These are phyloP conservation scores for Diatrype stigma DNA, from an alignment of 2,329 filamentous ascomycete genomes.

Conservation along the genomic window DNA sequence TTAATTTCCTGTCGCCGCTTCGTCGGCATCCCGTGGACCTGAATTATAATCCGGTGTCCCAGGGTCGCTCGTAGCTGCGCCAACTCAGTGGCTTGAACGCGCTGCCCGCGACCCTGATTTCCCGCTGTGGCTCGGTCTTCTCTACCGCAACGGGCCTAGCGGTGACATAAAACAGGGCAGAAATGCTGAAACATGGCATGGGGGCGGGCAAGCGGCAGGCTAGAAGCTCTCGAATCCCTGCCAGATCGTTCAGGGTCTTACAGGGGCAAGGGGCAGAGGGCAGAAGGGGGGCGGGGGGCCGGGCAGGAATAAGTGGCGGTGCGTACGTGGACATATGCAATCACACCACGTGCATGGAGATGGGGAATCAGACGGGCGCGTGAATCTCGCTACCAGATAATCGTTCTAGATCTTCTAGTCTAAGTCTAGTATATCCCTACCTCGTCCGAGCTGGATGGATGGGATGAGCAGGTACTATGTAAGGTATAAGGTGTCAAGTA, in stretches of 20 bases:
- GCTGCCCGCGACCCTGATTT: neutral
- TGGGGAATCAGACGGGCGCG: neutral
- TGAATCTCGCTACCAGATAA: too few relatives aligned
- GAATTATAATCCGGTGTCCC: constrained; percentile 22
- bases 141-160: constrained; percentile 9
- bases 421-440: too few relatives aligned
- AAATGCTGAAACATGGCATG: constrained; percentile 16
- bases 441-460: too few relatives aligned
- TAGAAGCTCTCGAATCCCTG: constrained; percentile 8
- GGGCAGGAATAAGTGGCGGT: constrained; percentile 30
- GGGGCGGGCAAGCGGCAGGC: neutral
- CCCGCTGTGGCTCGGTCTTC: constrained; percentile 23
- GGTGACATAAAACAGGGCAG: constrained; percentile 23
- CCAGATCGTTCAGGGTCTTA: constrained; percentile 8
- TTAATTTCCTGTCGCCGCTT: constrained; percentile 3
- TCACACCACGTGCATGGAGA: too few relatives aligned
- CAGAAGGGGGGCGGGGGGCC: too few relatives aligned
- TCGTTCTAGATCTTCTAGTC: too few relatives aligned
- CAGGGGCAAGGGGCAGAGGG: neutral
- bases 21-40: constrained; percentile 1
- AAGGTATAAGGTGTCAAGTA: too few relatives aligned
- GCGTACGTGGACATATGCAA: constrained; percentile 18
- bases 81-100: constrained; percentile 23
- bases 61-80: constrained; percentile 10
- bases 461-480: too few relatives aligned